phyloP scores from a whole-genome alignment of 164 flowering plant species.

The Vitis amurensis region DNA sequence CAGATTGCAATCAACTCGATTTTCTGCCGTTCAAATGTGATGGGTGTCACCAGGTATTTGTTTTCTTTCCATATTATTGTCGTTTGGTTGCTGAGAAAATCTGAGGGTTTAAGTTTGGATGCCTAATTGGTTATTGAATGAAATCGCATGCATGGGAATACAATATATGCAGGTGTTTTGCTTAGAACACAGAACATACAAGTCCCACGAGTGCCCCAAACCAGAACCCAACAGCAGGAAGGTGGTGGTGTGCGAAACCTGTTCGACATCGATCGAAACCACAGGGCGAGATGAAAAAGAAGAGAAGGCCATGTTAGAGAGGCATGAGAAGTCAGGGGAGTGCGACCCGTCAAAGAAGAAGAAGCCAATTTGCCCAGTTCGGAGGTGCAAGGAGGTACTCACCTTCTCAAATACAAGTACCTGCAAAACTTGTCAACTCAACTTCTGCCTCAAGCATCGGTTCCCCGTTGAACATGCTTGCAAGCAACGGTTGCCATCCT shows the following conservation, averaged over 20 bases:
- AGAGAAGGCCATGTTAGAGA: conserved; percentile 40
- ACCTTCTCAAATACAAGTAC: conserved; percentile 68
- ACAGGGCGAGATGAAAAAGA: conserved; percentile 43
- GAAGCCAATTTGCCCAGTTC: conserved; percentile 70
- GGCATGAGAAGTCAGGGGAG: conserved; percentile 59
- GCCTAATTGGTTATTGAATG: too few relatives aligned
- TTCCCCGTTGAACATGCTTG: conserved; percentile 83
- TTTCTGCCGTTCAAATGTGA: conserved; percentile 86
- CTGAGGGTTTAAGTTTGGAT: too few relatives aligned
- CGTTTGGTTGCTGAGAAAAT: too few relatives aligned
- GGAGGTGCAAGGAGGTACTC: conserved; percentile 61
- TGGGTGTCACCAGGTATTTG: conserved; percentile 56
- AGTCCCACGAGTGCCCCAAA: conserved; percentile 72
- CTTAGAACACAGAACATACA: conserved; percentile 69
- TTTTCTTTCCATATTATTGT: neutral
- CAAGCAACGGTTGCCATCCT: conserved; percentile 1
- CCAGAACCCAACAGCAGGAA: conserved; percentile 59
- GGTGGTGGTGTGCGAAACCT: conserved; percentile 66
- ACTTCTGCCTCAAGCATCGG: conserved; percentile 79
- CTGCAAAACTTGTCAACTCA: conserved; percentile 63
- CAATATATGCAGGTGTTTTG: conserved; percentile 58
- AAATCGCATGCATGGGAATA: neutral
- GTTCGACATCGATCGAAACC: conserved; percentile 69
- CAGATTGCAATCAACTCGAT: conserved; percentile 81
- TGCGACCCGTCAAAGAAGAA: conserved; percentile 84